These are phyloP conservation scores for Alisma plantagoaquatica DNA, from an alignment of 106 monocot species.

Conservation along the genomic window DNA sequence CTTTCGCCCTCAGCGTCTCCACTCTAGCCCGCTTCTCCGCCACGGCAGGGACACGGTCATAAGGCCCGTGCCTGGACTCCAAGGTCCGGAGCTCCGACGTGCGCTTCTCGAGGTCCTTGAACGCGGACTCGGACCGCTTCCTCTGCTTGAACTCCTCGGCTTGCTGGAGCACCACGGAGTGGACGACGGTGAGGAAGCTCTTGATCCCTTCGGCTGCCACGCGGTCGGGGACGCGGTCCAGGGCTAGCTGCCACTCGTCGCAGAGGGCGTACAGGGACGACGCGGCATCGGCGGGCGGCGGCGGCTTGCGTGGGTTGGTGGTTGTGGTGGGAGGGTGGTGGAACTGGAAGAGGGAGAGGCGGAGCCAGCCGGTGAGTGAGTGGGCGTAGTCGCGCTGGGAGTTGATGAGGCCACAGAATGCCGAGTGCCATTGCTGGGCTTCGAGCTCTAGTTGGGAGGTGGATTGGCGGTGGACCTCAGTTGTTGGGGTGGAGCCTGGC, in stretches of 20 bases:
- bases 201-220: conserved; percentile 96
- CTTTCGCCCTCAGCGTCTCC: conserved; percentile 43
- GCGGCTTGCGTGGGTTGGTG: no score
- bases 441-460: conserved; percentile 79
- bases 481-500: conserved; percentile 32
- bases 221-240: conserved; percentile 66
- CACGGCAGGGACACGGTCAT: conserved; percentile 15
- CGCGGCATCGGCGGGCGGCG: no score
- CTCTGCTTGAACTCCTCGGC: conserved; percentile 69
- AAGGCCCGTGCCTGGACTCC: conserved; percentile 46
- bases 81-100: conserved; percentile 45
- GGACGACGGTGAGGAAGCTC: conserved; percentile 71
- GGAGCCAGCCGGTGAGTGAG: conserved; percentile 84
- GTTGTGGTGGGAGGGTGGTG: no score
- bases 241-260: conserved; percentile 90
- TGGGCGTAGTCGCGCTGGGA: conserved; percentile 82
- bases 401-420: conserved; percentile 66
- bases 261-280: conserved; percentile 56
- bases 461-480: conserved; percentile 58
- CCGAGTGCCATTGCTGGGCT: conserved; percentile 64
- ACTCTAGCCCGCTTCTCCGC: conserved; percentile 48
- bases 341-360: conserved; percentile 73
- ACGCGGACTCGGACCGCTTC: conserved; percentile 44
- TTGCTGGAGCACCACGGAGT: conserved; percentile 64
- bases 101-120: conserved; percentile 53